phyloP scores from a whole-genome alignment of 1,139 yeast species.

The Kodamaea sp. region DNA sequence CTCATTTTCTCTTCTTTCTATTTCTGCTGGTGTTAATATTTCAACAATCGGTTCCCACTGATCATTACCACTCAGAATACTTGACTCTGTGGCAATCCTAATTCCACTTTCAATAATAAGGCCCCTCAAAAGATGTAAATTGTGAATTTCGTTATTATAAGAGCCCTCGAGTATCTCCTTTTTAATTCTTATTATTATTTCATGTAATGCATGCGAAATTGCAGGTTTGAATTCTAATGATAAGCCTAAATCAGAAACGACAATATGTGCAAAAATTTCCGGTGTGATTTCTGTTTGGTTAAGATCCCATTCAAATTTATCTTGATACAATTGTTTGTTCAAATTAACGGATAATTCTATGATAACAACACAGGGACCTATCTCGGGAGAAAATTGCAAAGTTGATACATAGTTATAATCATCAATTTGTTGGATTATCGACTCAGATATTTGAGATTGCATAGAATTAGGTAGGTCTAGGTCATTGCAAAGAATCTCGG shows the following conservation, averaged over 20 bases:
- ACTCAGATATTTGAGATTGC: slow-evolving; percentile 62
- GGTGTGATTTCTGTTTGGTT: slow-evolving; percentile 66
- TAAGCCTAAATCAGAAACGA: slow-evolving; percentile 82
- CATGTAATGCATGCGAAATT: slow-evolving; percentile 84
- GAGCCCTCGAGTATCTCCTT: slow-evolving; percentile 84
- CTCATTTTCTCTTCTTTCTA: slow-evolving; percentile 92
- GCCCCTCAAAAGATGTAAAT: slow-evolving; percentile 43
- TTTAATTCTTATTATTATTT: slow-evolving; percentile 68
- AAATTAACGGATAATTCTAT: slow-evolving; percentile 79
- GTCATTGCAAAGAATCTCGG: slow-evolving; percentile 74
- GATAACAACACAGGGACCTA: slow-evolving; percentile 66
- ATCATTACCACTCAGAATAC: slow-evolving; percentile 49
- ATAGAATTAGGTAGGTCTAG: slow-evolving; percentile 68
- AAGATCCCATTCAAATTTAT: slow-evolving; percentile 93
- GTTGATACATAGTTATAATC: slow-evolving; percentile 57
- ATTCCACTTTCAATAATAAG: slow-evolving; percentile 44
- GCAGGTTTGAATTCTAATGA: slow-evolving; percentile 87
- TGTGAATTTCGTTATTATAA: slow-evolving; percentile 45
- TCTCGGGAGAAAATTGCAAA: slow-evolving; percentile 60
- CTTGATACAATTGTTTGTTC: slow-evolving; percentile 82
- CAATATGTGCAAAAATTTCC: slow-evolving; percentile 75
- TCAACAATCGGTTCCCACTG: slow-evolving; percentile 92
- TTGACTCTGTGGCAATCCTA: slow-evolving; percentile 43
- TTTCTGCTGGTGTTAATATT: slow-evolving; percentile 83
- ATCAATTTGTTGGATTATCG: slow-evolving; percentile 76